A percentile compares a stretch with the other conserved stretches of the same genome.
phyloP scores from a whole-genome alignment of 2,329 filamentous ascomycete genomes.

The Ophiognomonia clavigignenti-juglandacearum region DNA sequence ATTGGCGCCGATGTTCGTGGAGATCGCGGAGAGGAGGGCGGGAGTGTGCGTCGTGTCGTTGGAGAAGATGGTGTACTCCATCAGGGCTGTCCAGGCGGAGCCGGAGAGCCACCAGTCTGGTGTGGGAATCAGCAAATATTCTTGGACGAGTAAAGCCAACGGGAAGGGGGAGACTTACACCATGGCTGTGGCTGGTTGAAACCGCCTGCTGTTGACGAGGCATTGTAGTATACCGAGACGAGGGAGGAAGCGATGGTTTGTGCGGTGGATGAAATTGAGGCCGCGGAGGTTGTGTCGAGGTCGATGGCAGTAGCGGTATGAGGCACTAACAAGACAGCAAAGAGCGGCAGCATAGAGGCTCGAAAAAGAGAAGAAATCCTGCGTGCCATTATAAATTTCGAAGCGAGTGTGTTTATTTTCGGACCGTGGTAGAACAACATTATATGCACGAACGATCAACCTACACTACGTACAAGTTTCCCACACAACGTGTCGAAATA shows the following conservation, averaged over 20 bases:
- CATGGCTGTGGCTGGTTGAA: slow-evolving; percentile 28
- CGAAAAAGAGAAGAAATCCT: not conserved
- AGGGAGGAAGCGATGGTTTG: slow-evolving; percentile 24
- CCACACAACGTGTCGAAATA: too few species aligned
- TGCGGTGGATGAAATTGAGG: slow-evolving; percentile 23
- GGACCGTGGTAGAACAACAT: too few species aligned
- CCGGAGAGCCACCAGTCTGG: slow-evolving; percentile 29
- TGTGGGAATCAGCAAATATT: too few species aligned
- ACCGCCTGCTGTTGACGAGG: slow-evolving; percentile 24
- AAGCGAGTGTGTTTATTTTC: too few species aligned
- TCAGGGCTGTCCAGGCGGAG: slow-evolving; percentile 42
- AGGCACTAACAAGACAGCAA: slow-evolving; percentile 10
- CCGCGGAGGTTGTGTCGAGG: slow-evolving; percentile 19
- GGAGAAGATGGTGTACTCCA: slow-evolving; percentile 84
- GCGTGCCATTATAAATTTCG: not conserved
- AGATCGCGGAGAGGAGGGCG: slow-evolving; percentile 60
- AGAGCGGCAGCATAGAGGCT: not conserved
- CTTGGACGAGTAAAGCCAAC: too few species aligned
- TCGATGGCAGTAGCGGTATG: slow-evolving; percentile 19
- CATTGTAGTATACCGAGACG: slow-evolving; percentile 24
- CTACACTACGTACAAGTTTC: too few species aligned
- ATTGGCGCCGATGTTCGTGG: slow-evolving; percentile 65
- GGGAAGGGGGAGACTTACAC: slow-evolving; percentile 5
- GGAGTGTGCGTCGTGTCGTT: slow-evolving; percentile 68
- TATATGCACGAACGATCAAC: too few species aligned